Evolutionary conservation across 257 asterid genomes (phyloP).

Genomic region (Nicotiana otophora): DNA sequence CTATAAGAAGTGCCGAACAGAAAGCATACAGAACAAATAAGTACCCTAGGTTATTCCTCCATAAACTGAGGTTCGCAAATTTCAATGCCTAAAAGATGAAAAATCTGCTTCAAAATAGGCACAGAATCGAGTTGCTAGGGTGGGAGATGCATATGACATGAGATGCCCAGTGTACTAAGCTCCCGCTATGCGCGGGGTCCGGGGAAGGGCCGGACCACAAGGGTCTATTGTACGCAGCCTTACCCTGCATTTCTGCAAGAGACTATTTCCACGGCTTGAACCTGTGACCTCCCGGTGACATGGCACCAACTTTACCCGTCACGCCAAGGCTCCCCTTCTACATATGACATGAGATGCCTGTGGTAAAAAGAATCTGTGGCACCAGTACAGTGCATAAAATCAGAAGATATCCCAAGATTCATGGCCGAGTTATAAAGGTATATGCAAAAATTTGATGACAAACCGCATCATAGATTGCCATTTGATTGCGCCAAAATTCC

Average conservation of each 20-base stretch:
- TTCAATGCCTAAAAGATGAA: background rate
- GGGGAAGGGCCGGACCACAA: too few relatives aligned
- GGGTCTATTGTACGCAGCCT: too few relatives aligned
- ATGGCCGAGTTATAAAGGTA: background rate
- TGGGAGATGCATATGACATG: background rate
- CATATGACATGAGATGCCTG: background rate
- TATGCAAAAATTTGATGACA: constrained; percentile 12
- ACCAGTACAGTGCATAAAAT: background rate
- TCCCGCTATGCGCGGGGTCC: too few relatives aligned
- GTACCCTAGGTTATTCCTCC: background rate
- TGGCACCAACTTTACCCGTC: too few relatives aligned
- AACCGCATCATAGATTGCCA: constrained; percentile 51
- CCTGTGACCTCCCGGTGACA: too few relatives aligned
- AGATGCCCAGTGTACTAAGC: background rate
- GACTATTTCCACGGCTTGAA: too few relatives aligned
- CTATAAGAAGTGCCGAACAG: background rate
- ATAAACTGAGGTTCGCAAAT: background rate
- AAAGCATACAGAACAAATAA: background rate
- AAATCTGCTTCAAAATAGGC: constrained; percentile 5
- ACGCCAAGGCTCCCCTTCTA: too few relatives aligned
- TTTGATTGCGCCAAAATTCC: constrained; percentile 78
- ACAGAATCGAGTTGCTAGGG: background rate
- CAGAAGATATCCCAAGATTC: background rate
- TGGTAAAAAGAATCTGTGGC: background rate
- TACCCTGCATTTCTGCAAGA: too few relatives aligned